phyloP scores from a whole-genome alignment of 768 basidiomycete genomes.

The Naganishia randhawae region DNA sequence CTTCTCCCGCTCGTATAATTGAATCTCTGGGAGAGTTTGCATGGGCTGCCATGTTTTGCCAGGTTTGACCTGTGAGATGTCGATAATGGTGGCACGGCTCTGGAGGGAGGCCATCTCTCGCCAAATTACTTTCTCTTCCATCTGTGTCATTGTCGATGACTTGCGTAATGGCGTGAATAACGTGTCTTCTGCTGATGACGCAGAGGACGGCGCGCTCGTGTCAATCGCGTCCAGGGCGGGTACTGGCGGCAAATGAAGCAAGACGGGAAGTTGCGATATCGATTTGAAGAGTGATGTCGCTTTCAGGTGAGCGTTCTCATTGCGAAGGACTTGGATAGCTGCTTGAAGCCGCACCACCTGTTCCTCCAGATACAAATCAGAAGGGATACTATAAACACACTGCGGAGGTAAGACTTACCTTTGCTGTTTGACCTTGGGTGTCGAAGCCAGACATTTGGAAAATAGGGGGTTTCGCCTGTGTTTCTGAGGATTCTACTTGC shows the following conservation, averaged over 20 bases:
- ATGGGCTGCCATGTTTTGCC: conserved; percentile 71
- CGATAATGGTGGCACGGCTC: conserved; percentile 76
- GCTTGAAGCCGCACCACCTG: conserved; percentile 87
- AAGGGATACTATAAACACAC: not conserved
- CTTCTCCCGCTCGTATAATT: conserved; percentile 70
- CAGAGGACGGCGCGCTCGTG: conserved; percentile 65
- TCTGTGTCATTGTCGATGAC: conserved; percentile 60
- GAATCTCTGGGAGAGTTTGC: conserved; percentile 75
- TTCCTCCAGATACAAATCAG: not conserved
- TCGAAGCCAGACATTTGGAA: conserved; percentile 17
- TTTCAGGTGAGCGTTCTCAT: conserved; percentile 88
- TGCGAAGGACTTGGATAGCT: conserved; percentile 85
- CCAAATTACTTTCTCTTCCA: conserved; percentile 75
- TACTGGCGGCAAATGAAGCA: conserved; percentile 53
- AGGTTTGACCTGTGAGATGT: conserved; percentile 63
- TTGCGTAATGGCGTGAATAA: conserved; percentile 44
- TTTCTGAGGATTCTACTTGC: not conserved
- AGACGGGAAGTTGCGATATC: conserved; percentile 67
- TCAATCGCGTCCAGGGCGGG: conserved; percentile 52
- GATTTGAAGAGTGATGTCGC: conserved; percentile 84
- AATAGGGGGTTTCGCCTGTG: conserved; percentile 7
- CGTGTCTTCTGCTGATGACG: conserved; percentile 29
- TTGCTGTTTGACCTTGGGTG: not conserved
- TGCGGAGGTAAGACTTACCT: not conserved
- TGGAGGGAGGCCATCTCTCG: conserved; percentile 85